phyloP scores from a whole-genome alignment of 768 basidiomycete species.

The Lyophyllum decastes region DNA sequence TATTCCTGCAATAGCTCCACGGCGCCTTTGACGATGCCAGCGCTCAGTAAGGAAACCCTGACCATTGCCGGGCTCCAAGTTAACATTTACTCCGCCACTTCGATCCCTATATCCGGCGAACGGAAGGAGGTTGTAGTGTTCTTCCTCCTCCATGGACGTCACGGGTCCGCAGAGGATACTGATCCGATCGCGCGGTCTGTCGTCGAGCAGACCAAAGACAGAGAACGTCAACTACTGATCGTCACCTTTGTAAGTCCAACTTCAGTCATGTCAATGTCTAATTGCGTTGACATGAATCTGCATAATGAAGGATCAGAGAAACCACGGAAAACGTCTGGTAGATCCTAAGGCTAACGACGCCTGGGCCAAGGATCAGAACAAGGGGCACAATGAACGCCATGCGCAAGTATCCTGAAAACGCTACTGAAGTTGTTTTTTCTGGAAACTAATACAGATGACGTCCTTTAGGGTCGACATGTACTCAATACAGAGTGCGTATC shows the following conservation, averaged over 20 bases:
- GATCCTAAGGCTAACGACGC: slow-evolving; percentile 34
- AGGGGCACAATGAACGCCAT: slow-evolving; percentile 36
- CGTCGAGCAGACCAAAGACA: slow-evolving; percentile 15
- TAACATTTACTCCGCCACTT: slow-evolving; percentile 29
- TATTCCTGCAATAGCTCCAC: background rate
- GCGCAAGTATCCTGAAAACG: slow-evolving; percentile 32
- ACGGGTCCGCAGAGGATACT: slow-evolving; percentile 28
- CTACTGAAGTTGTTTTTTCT: background rate
- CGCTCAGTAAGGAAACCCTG: slow-evolving; percentile 21
- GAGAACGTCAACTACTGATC: slow-evolving; percentile 29
- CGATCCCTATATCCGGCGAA: background rate
- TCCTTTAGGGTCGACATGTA: slow-evolving; percentile 47
- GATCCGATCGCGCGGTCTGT: slow-evolving; percentile 27
- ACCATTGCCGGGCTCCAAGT: slow-evolving; percentile 39
- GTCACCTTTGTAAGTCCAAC: slow-evolving; percentile 36
- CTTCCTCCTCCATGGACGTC: slow-evolving; percentile 46
- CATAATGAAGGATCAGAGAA: slow-evolving; percentile 42
- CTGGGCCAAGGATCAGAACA: slow-evolving; percentile 29
- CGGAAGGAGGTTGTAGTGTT: slow-evolving; percentile 30
- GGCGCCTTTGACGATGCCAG: slow-evolving; percentile 7
- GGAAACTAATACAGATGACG: background rate
- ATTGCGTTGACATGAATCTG: background rate
- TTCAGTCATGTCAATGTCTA: background rate
- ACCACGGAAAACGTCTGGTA: slow-evolving; percentile 41
- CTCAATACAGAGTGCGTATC: slow-evolving; percentile 38